phyloP scores from a whole-genome alignment of 2,329 filamentous ascomycete genomes.

The Aureobasidium musti region DNA sequence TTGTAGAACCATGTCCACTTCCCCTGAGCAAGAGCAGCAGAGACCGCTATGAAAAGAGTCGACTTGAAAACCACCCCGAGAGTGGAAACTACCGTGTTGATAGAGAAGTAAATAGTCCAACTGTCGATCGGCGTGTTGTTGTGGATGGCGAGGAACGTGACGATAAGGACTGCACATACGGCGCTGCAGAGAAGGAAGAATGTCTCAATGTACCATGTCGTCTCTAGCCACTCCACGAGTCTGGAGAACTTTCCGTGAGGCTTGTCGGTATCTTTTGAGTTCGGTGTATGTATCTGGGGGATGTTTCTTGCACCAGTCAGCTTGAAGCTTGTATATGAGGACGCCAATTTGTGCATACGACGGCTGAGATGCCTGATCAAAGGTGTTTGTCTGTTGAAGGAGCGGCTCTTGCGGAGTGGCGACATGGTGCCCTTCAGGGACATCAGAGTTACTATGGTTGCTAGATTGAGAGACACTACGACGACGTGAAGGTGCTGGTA shows the following conservation, averaged over 20 bases:
- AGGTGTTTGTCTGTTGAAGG: not conserved
- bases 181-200: constrained; percentile 1
- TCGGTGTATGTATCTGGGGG: not conserved
- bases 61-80: not conserved
- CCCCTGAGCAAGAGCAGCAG: constrained; percentile 21
- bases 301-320: not conserved
- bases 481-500: constrained; percentile 5
- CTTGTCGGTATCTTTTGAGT: not conserved
- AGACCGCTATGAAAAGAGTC: constrained; percentile 16
- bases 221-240: not conserved
- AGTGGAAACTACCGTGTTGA: constrained; percentile 2
- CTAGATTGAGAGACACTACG: not conserved
- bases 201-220: constrained; percentile 1
- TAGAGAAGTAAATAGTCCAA: constrained; percentile 9
- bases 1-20: constrained; percentile 27
- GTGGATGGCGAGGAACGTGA: not conserved
- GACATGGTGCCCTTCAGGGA: not conserved
- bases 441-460: not conserved
- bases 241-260: not conserved
- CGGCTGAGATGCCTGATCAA: too few relatives aligned
- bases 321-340: not conserved
- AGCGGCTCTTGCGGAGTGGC: not conserved
- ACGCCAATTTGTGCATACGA: not conserved
- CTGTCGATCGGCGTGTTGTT: not conserved
- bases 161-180: not conserved